Evolutionary conservation across 768 basidiomycete genomes (phyloP).

Genomic region (Termitomyces sp.): DNA sequence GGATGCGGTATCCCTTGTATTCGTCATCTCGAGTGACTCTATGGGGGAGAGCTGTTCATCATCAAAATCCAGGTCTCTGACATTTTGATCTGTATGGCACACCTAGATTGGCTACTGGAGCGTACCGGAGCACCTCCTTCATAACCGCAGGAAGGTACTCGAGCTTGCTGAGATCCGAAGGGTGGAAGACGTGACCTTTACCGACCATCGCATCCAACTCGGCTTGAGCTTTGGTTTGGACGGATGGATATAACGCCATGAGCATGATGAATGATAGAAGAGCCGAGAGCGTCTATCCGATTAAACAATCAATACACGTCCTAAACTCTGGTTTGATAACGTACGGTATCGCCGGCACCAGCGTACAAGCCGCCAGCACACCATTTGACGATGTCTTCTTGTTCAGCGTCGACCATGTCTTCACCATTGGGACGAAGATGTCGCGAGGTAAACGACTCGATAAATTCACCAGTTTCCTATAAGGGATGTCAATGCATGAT

Average conservation of each 20-base stretch:
- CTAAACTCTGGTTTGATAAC: not conserved
- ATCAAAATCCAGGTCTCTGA: not conserved
- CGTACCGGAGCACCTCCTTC: constrained; percentile 39
- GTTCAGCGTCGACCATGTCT: constrained; percentile 23
- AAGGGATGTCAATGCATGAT: not conserved
- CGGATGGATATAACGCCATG: constrained; percentile 43
- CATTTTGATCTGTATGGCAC: not conserved
- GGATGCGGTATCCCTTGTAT: constrained; percentile 42
- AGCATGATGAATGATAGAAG: constrained; percentile 44
- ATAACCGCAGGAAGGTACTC: constrained; percentile 33
- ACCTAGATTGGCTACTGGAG: constrained; percentile 41
- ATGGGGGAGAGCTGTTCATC: constrained; percentile 36
- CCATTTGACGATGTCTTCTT: constrained; percentile 48
- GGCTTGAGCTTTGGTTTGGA: constrained; percentile 35
- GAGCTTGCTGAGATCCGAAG: constrained; percentile 25
- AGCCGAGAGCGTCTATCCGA: constrained; percentile 43
- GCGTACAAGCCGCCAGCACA: constrained; percentile 49
- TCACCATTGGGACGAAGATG: constrained; percentile 27
- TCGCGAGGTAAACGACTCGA: constrained; percentile 43
- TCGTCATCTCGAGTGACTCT: constrained; percentile 40
- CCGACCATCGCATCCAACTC: constrained; percentile 39
- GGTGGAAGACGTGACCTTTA: constrained; percentile 30
- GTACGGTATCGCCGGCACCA: constrained; percentile 43
- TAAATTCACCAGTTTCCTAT: constrained; percentile 29
- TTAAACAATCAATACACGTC: constrained; percentile 3